phyloP scores from a whole-genome alignment of 768 basidiomycete species.

The Termitomyces sp. region DNA sequence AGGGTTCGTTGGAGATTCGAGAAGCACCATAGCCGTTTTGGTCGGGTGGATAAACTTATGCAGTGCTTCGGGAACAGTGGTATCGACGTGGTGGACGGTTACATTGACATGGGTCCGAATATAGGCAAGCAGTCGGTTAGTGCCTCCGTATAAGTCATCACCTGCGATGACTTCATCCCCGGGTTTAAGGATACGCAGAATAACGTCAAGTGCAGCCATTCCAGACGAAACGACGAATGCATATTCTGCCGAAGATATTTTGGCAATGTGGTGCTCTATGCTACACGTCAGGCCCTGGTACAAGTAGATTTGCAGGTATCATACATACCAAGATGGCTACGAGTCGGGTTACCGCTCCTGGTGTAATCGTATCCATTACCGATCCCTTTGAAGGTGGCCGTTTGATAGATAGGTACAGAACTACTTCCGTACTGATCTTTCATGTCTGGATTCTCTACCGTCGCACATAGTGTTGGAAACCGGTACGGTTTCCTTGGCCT shows the following conservation, averaged over 20 bases:
- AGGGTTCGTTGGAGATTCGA: constrained; percentile 97
- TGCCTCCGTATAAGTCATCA: constrained; percentile 97
- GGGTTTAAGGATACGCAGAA: constrained; percentile 89
- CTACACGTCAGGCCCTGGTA: constrained; percentile 5
- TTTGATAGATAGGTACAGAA: constrained; percentile 96
- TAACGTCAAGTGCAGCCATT: constrained; percentile 97
- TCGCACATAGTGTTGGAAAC: constrained; percentile 90
- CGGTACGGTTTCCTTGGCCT: constrained; percentile 68
- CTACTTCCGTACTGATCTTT: constrained; percentile 96
- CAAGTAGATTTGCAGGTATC: constrained; percentile 2
- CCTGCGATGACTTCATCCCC: constrained; percentile 95
- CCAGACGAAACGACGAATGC: constrained; percentile 93
- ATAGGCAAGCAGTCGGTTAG: constrained; percentile 90
- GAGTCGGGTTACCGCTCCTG: constrained; percentile 93
- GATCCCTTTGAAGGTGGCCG: constrained; percentile 95
- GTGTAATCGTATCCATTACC: constrained; percentile 89
- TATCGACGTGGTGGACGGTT: constrained; percentile 89
- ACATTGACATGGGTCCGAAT: constrained; percentile 85
- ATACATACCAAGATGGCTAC: constrained; percentile 81
- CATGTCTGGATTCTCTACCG: constrained; percentile 85
- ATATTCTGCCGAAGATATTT: constrained; percentile 89
- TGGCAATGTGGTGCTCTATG: constrained; percentile 93
- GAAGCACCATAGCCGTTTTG: constrained; percentile 90
- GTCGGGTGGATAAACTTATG: constrained; percentile 59
- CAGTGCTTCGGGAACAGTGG: constrained; percentile 67